Evolutionary conservation across 805 yeast genomes (phyloP).

Genomic region (Wickerhamomyces queroliae): DNA sequence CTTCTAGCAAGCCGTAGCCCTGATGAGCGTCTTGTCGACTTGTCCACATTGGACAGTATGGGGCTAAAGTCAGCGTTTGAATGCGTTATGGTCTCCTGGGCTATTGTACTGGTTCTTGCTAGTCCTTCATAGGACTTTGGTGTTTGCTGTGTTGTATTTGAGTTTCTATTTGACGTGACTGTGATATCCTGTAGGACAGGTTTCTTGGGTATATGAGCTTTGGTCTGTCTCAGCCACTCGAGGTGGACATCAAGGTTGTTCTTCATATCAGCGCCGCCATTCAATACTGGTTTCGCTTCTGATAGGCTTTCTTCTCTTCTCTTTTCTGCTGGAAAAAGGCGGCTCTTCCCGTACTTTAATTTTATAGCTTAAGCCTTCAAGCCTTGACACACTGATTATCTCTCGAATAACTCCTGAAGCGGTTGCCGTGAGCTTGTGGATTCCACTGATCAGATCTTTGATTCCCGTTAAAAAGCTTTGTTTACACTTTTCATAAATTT

Average conservation of each 20-base stretch:
- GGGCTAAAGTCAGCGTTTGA: conserved; percentile 1
- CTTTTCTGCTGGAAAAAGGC: too few species aligned
- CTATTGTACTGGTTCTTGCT: not conserved
- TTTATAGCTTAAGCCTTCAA: too few species aligned
- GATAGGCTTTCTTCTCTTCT: too few species aligned
- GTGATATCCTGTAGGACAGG: conserved; percentile 10
- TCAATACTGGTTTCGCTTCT: not conserved
- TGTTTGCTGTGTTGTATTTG: conserved; percentile 1
- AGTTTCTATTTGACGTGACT: not conserved
- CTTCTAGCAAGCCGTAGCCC: conserved; percentile 16
- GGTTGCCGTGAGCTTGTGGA: too few species aligned
- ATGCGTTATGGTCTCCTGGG: not conserved
- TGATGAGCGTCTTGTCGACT: conserved; percentile 9
- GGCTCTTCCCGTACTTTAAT: too few species aligned
- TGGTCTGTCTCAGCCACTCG: conserved; percentile 19
- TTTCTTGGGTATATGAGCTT: conserved; percentile 18
- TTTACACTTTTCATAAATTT: too few species aligned
- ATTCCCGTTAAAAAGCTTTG: too few species aligned
- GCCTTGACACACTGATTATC: too few species aligned
- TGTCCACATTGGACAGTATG: conserved; percentile 4
- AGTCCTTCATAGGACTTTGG: not conserved
- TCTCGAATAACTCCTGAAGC: too few species aligned
- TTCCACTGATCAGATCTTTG: too few species aligned
- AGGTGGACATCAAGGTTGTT: conserved; percentile 23
- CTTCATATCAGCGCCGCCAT: conserved; percentile 12